A percentile compares a stretch with the other conserved stretches of the same genome.
These are phyloP conservation scores for Schwanniomyces pseudopolymorphus DNA, from an alignment of 805 yeast genomes.

Conservation along the genomic window DNA sequence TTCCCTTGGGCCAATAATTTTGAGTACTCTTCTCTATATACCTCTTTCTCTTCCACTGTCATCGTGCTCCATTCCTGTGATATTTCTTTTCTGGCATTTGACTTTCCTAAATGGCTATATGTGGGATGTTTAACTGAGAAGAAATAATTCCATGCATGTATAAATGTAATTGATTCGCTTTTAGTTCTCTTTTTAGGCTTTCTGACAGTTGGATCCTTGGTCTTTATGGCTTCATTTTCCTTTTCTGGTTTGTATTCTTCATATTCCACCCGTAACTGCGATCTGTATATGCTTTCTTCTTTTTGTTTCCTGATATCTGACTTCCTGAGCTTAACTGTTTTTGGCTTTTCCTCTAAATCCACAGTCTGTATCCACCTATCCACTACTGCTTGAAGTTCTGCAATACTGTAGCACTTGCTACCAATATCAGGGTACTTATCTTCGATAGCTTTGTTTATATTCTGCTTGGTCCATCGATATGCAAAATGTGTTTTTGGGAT, in stretches of 20 bases:
- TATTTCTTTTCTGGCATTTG: constrained; percentile 11
- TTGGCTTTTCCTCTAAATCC: constrained; percentile 4
- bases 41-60: constrained; percentile 26
- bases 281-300: constrained; percentile 18
- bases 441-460: constrained; percentile 8
- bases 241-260: constrained; percentile 1
- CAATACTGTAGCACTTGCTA: background rate
- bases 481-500: constrained; percentile 15
- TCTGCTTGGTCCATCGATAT: constrained; percentile 16
- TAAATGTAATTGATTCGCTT: constrained; percentile 19
- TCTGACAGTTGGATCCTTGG: constrained; percentile 2
- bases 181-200: constrained; percentile 8
- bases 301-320: constrained; percentile 8
- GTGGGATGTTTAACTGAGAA: constrained; percentile 16
- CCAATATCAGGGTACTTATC: constrained; percentile 13
- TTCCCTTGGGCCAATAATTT: constrained; percentile 24
- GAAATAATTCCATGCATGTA: constrained; percentile 39
- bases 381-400: constrained; percentile 12
- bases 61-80: constrained; percentile 24
- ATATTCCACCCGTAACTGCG: constrained; percentile 21
- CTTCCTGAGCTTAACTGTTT: constrained; percentile 5
- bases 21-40: constrained; percentile 25
- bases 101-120: constrained; percentile 6
- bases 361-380: constrained; percentile 14
- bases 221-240: background rate